Evolutionary conservation across 148 eudicot genomes (phyloP).

Genomic region (Chenopodium quinoa): DNA sequence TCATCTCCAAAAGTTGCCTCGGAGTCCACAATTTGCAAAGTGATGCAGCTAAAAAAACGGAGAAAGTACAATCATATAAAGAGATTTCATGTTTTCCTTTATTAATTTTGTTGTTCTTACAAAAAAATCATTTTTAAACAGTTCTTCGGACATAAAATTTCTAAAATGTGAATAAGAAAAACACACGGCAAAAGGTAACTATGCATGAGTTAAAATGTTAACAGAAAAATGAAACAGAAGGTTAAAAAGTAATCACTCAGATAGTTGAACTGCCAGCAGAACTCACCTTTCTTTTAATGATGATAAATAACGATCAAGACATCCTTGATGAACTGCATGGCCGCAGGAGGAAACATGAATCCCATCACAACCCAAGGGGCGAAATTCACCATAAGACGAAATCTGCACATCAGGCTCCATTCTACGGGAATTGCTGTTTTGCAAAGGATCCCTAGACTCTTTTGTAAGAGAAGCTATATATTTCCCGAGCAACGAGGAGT

Average conservation of each 20-base stretch:
- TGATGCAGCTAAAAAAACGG: no score
- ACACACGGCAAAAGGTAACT: not conserved
- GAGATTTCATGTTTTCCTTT: not conserved
- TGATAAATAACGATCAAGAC: conserved; percentile 89
- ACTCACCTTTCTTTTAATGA: conserved; percentile 82
- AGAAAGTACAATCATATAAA: no score
- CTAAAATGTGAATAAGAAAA: not conserved
- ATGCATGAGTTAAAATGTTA: not conserved
- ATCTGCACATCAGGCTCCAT: conserved; percentile 33
- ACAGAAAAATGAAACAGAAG: not conserved
- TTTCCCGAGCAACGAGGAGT: conserved; percentile 64
- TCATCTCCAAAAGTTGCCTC: no score
- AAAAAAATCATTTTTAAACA: no score
- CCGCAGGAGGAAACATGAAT: conserved; percentile 94
- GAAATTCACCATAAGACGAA: conserved; percentile 52
- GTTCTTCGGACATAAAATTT: not conserved
- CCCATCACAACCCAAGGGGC: conserved; percentile 78
- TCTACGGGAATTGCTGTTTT: conserved; percentile 30
- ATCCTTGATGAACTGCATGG: conserved; percentile 95
- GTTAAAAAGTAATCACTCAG: not conserved
- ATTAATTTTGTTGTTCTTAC: not conserved
- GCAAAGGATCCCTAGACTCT: conserved; percentile 47
- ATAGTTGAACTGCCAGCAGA: not conserved
- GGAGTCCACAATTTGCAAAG: no score
- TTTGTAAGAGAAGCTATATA: conserved; percentile 65